These are phyloP conservation scores for Fusarium sp. DNA, from an alignment of 2,329 filamentous ascomycete genomes.

Conservation along the genomic window DNA sequence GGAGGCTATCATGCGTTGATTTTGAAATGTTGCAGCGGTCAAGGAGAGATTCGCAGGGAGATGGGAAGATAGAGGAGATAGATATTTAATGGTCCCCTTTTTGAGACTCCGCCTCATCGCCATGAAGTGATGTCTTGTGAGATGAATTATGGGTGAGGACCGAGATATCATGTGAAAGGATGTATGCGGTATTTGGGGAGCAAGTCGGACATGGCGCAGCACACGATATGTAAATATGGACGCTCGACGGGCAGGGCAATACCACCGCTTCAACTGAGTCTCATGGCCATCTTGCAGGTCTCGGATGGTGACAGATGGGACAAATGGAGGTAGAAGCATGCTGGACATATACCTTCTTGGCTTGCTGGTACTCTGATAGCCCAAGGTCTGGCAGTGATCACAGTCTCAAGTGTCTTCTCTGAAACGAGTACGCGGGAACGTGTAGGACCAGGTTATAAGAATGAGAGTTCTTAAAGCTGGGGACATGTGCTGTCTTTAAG, in stretches of 20 bases:
- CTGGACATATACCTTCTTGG: neutral
- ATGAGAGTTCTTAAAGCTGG: neutral
- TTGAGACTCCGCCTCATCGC: neutral
- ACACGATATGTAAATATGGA: neutral
- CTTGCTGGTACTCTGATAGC: neutral
- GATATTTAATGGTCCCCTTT: slow-evolving; percentile 15
- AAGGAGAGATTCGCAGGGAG: neutral
- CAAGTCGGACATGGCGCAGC: neutral
- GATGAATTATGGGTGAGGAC: neutral
- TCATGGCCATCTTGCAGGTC: neutral
- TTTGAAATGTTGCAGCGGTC: neutral
- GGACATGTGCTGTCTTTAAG: neutral
- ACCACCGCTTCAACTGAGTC: neutral
- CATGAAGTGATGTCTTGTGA: neutral
- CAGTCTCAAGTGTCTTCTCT: neutral
- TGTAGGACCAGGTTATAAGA: neutral
- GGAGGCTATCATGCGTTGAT: slow-evolving; percentile 1
- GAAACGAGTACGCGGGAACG: neutral
- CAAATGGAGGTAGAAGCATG: neutral
- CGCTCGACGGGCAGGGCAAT: neutral
- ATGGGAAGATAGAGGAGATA: slow-evolving; percentile 13
- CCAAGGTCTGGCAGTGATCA: neutral
- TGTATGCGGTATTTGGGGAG: neutral
- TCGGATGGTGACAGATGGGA: neutral
- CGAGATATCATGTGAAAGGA: neutral